These are phyloP conservation scores for Alternaria ethzedia DNA, from an alignment of 2,329 filamentous ascomycete genomes.

Conservation along the genomic window DNA sequence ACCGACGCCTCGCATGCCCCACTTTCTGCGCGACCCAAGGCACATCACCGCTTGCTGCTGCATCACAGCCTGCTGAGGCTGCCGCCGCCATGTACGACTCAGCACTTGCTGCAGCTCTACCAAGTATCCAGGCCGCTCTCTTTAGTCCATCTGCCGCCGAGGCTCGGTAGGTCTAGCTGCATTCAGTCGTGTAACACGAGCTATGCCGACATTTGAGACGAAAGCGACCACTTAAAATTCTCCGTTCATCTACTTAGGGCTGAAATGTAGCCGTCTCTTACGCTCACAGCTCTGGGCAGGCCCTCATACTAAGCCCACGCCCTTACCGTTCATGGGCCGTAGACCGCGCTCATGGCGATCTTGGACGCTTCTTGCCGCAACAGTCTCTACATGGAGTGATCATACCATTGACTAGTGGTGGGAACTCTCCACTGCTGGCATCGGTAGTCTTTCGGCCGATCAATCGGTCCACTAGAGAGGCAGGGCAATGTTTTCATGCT, in stretches of 20 bases:
- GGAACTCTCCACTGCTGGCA: constrained; percentile 26
- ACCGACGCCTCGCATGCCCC: constrained; percentile 16
- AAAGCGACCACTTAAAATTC: constrained; percentile 12
- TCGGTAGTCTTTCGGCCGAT: constrained; percentile 9
- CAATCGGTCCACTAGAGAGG: constrained; percentile 17
- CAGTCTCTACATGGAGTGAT: constrained; percentile 17
- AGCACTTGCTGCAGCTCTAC: constrained; percentile 16
- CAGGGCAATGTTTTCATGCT: constrained; percentile 16
- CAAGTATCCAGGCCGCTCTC: constrained; percentile 12
- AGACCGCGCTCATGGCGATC: constrained; percentile 25
- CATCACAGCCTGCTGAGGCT: constrained; percentile 20
- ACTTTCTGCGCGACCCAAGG: constrained; percentile 18
- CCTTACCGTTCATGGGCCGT: constrained; percentile 20
- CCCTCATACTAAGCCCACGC: constrained; percentile 11
- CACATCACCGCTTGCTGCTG: constrained; percentile 23
- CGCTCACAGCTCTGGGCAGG: constrained; percentile 6
- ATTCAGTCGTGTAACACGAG: constrained; percentile 16
- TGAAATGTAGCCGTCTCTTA: constrained; percentile 13
- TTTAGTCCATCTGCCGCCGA: constrained; percentile 14
- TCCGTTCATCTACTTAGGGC: constrained; percentile 16
- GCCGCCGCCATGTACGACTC: constrained; percentile 22
- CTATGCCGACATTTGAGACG: constrained; percentile 4
- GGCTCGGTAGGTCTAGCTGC: constrained; percentile 22
- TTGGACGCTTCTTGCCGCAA: constrained; percentile 12
- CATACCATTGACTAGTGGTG: constrained; percentile 22